Percentiles rank a stretch among this genome's conserved stretches.
Evolutionary conservation across 768 basidiomycete genomes (phyloP).

Genomic region (Lactarius akahatsu): DNA sequence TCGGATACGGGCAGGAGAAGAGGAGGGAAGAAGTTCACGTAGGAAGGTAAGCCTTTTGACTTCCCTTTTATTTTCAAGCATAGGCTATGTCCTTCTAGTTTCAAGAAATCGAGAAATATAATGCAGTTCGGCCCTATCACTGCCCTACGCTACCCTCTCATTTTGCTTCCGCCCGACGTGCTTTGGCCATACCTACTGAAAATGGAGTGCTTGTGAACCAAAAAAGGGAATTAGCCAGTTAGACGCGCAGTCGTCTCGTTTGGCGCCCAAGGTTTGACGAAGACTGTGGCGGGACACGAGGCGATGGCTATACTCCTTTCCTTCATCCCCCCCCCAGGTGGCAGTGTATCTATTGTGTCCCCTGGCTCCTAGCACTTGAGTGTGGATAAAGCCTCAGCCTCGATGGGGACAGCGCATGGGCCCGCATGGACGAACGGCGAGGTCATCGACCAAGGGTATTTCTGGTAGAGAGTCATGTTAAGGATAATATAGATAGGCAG

Average conservation of each 20-base stretch:
- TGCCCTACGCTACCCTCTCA: not conserved
- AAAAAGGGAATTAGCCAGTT: constrained; percentile 2
- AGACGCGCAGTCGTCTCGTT: not conserved
- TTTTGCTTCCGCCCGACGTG: not conserved
- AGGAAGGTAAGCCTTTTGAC: constrained; percentile 1
- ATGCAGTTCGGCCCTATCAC: constrained; percentile 1
- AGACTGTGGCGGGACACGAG: constrained; percentile 4
- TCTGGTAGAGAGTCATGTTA: not conserved
- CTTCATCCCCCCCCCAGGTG: not conserved
- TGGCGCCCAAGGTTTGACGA: not conserved
- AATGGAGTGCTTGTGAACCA: not conserved
- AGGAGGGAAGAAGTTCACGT: not conserved
- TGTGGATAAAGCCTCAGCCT: not conserved
- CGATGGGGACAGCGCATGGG: not conserved
- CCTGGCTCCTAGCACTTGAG: not conserved
- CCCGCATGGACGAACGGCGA: not conserved
- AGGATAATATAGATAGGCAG: not conserved
- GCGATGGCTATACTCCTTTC: constrained; percentile 5
- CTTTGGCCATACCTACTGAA: not conserved
- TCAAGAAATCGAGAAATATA: not conserved
- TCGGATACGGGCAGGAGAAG: not conserved
- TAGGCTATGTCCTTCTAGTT: not conserved
- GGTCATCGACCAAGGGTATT: not conserved
- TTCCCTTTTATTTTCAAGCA: constrained; percentile 9
- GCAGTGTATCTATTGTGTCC: not conserved